Evolutionary conservation across 2,329 filamentous ascomycete species (phyloP).

Genomic region (Paradendryphiella salina): DNA sequence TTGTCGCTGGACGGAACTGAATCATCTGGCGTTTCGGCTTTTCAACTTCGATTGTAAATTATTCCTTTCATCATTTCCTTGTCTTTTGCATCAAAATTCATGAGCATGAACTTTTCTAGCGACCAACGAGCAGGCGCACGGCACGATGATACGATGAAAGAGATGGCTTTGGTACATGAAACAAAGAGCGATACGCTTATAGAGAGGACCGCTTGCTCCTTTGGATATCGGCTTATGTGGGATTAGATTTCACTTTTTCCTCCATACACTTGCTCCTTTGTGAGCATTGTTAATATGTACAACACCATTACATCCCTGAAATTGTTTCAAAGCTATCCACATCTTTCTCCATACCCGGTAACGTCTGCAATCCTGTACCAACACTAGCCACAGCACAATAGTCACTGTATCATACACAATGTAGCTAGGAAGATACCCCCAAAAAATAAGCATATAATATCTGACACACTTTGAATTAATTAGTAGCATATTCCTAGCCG

Average conservation of each 20-base stretch:
- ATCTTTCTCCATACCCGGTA: background rate
- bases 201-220: conserved; percentile 4
- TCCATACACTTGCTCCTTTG: conserved; percentile 3
- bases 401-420: background rate
- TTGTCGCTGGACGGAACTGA: conserved; percentile 20
- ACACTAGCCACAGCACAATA: background rate
- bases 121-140: conserved; percentile 15
- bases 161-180: conserved; percentile 15
- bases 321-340: background rate
- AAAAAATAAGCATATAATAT: too few relatives aligned
- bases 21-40: conserved; percentile 1
- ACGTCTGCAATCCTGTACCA: background rate
- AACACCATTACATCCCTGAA: conserved; percentile 3
- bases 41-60: conserved; percentile 10
- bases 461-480: too few relatives aligned
- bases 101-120: conserved; percentile 10
- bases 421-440: too few relatives aligned
- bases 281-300: conserved; percentile 16
- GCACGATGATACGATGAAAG: conserved; percentile 16
- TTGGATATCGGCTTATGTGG: conserved; percentile 3
- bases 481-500: too few relatives aligned
- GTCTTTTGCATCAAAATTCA: background rate
- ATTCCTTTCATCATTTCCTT: conserved; percentile 1
- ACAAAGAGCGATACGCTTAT: conserved; percentile 15
- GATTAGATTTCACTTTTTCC: conserved; percentile 8